phyloP scores from a whole-genome alignment of 176 grass and related monocot species.

The Zoysia pacifica region DNA sequence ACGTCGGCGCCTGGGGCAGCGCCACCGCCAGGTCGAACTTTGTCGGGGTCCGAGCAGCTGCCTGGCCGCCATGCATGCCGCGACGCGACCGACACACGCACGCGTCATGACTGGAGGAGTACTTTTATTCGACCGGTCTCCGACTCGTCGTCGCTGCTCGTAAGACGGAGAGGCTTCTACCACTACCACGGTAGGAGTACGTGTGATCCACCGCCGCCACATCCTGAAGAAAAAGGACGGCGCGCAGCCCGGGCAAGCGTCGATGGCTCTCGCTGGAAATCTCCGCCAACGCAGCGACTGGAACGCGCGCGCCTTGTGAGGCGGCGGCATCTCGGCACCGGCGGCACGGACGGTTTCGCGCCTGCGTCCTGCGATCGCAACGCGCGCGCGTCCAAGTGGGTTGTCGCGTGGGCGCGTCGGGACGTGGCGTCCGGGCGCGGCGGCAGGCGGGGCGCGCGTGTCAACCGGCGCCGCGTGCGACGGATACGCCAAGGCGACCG shows the following conservation, averaged over 20 bases:
- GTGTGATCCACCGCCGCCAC: neutral
- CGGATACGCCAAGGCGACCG: neutral
- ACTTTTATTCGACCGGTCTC: neutral
- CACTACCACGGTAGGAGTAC: neutral
- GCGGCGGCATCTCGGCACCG: neutral
- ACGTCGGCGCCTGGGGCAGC: neutral
- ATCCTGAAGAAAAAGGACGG: neutral
- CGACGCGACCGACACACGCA: too few relatives aligned
- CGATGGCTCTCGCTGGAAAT: too few relatives aligned
- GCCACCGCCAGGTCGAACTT: neutral
- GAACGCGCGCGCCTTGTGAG: neutral
- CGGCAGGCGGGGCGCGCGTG: neutral
- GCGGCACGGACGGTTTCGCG: neutral
- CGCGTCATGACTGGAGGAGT: too few relatives aligned
- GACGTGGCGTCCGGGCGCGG: slow-evolving; percentile 10
- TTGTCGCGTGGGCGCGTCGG: neutral
- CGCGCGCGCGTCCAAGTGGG: neutral
- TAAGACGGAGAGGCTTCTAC: neutral
- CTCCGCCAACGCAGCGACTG: neutral
- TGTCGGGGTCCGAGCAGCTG: slow-evolving; percentile 8
- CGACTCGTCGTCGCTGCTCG: neutral
- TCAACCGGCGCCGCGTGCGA: neutral
- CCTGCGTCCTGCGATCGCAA: too few relatives aligned
- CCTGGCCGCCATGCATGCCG: neutral
- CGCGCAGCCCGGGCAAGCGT: too few relatives aligned